These are phyloP conservation scores for Begonia peltatifolia DNA, from an alignment of 306 rosid species.

Conservation along the genomic window DNA sequence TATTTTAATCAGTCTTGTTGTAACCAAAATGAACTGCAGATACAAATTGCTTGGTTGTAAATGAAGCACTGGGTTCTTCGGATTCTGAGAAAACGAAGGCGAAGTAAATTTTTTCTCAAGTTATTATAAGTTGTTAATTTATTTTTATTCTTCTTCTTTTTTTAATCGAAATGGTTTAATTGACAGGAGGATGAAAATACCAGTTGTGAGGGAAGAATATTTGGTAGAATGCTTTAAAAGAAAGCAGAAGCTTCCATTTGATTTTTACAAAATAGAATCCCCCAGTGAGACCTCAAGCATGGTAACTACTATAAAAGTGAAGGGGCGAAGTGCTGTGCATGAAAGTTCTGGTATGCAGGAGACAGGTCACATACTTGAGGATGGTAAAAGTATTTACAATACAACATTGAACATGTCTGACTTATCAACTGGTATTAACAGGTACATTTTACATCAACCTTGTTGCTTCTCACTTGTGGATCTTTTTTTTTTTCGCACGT, in stretches of 20 bases:
- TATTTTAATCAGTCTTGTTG: conserved; percentile 5
- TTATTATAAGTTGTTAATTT: neutral
- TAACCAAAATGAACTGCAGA: conserved; percentile 37
- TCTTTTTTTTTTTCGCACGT: no score
- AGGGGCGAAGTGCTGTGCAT: conserved; percentile 83
- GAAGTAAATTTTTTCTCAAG: conserved; percentile 31
- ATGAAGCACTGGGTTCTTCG: conserved; percentile 37
- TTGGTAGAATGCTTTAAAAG: conserved; percentile 65
- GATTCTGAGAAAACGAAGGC: conserved; percentile 75
- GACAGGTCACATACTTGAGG: conserved; percentile 86
- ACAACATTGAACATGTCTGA: conserved; percentile 91
- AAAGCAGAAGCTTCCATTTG: conserved; percentile 68
- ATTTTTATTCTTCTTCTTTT: conserved; percentile 6
- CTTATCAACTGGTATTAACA: conserved; percentile 72
- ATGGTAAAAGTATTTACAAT: conserved; percentile 71
- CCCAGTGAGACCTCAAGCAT: conserved; percentile 58
- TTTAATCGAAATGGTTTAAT: conserved; percentile 11
- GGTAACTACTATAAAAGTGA: conserved; percentile 76
- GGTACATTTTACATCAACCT: conserved; percentile 19
- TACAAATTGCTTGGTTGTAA: conserved; percentile 75
- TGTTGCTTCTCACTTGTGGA: no score
- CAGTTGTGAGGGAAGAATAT: conserved; percentile 82
- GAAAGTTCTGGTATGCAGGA: conserved; percentile 85
- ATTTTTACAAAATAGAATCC: conserved; percentile 62
- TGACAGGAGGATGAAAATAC: conserved; percentile 74